Percentiles rank a stretch among this genome's conserved stretches.
These are phyloP conservation scores for Globisporangium nunn DNA, from an alignment of 352 stramenopile genomes.

Conservation along the genomic window DNA sequence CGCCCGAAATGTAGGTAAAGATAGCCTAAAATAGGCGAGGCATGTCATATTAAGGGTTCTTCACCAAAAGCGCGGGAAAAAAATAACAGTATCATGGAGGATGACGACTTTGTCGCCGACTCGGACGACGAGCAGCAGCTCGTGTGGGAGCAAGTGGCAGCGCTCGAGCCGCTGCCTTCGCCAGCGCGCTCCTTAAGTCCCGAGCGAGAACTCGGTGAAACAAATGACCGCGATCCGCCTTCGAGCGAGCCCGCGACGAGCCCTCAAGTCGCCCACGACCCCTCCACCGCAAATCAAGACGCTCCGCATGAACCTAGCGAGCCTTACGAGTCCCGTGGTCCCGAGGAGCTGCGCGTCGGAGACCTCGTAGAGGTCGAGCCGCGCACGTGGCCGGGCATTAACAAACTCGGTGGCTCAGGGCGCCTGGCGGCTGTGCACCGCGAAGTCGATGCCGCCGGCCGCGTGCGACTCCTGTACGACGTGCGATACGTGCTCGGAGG, in stretches of 20 bases:
- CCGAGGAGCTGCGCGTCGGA: slow-evolving; percentile 10
- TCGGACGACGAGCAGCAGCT: slow-evolving; percentile 28
- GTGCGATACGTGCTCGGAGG: slow-evolving; percentile 78
- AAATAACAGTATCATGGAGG: slow-evolving; percentile 22
- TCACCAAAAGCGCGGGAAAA: too few relatives aligned
- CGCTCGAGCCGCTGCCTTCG: too few relatives aligned
- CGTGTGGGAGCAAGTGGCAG: too few relatives aligned
- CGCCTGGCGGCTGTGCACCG: slow-evolving; percentile 40
- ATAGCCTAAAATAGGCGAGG: too few relatives aligned
- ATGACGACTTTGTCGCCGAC: slow-evolving; percentile 44
- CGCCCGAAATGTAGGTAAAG: too few relatives aligned
- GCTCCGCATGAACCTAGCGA: not conserved
- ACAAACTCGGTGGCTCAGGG: slow-evolving; percentile 72
- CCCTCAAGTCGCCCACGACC: too few relatives aligned
- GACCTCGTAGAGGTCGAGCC: slow-evolving; percentile 53
- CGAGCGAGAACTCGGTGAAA: too few relatives aligned
- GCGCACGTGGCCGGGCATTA: slow-evolving; percentile 84
- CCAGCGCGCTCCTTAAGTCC: too few relatives aligned
- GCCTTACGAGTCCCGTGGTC: not conserved
- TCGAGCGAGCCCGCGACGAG: too few relatives aligned
- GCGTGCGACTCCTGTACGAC: slow-evolving; percentile 49
- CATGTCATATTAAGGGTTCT: too few relatives aligned
- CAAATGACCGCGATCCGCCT: too few relatives aligned
- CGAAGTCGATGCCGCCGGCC: slow-evolving; percentile 16
- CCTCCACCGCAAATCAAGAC: not conserved